Conservation (phyloP, 768 basidiomycete genomes). For the Paxillus ammoniavirescens region DNA sequence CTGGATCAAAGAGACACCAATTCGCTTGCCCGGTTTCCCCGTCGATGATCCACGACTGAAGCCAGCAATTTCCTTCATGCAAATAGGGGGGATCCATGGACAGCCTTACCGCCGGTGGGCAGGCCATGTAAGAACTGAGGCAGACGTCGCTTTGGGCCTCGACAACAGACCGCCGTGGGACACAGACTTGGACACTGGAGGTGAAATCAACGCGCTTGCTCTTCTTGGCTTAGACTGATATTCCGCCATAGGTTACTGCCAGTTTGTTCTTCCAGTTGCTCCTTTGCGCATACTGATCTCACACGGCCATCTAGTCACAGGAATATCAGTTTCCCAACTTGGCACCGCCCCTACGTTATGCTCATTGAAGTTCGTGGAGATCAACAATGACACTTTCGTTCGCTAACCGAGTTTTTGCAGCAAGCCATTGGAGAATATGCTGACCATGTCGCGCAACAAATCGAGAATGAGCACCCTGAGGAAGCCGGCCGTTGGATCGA, state of each 20-base stretch:
- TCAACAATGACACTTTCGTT: background rate
- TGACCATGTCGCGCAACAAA: conserved; percentile 22
- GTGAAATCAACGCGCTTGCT: conserved; percentile 3
- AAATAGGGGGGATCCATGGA: conserved; percentile 25
- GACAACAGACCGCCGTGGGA: conserved; percentile 19
- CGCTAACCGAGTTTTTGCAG: conserved; percentile 4
- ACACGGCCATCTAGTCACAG: conserved; percentile 11
- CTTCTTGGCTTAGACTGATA: background rate
- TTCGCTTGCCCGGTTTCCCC: conserved; percentile 4
- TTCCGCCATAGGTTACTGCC: conserved; percentile 22
- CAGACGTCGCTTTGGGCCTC: conserved; percentile 11
- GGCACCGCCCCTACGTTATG: conserved; percentile 29
- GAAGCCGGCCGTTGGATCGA: conserved; percentile 18
- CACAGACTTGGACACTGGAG: conserved; percentile 19
- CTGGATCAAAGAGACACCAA: conserved; percentile 10
- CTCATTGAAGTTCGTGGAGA: conserved; percentile 18
- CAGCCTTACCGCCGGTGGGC: conserved; percentile 24
- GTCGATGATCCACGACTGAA: conserved; percentile 12
- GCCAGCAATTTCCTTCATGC: conserved; percentile 12
- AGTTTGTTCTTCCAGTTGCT: conserved; percentile 11
- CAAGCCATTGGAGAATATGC: conserved; percentile 29
- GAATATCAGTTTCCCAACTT: conserved; percentile 19
- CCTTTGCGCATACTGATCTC: background rate
- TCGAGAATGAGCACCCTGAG: conserved; percentile 15
- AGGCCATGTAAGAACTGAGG: conserved; percentile 22